Evolutionary conservation across 352 stramenopile species (phyloP).

Genomic region (Globisporangium alternatum): DNA sequence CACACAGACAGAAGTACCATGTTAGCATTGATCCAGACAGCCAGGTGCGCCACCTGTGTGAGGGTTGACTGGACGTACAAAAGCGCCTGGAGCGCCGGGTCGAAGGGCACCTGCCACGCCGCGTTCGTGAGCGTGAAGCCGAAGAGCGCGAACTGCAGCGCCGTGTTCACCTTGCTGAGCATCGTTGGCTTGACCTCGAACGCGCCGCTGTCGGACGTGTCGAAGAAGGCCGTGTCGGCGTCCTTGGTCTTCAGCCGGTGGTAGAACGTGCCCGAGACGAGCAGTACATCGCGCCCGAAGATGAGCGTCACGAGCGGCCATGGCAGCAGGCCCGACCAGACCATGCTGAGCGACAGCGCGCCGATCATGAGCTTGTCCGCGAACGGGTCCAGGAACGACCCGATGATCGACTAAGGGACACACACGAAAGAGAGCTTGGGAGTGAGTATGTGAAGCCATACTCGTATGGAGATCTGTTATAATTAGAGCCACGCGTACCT

Average conservation of each 20-base stretch:
- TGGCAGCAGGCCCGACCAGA: constrained; percentile 63
- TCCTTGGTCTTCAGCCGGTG: constrained; percentile 74
- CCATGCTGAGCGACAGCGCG: constrained; percentile 72
- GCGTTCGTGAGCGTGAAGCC: constrained; percentile 72
- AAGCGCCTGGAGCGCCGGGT: constrained; percentile 49
- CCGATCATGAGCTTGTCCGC: constrained; percentile 81
- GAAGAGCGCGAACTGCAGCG: constrained; percentile 72
- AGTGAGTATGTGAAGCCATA: neutral
- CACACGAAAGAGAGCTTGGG: neutral
- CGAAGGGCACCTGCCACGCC: constrained; percentile 61
- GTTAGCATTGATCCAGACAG: neutral
- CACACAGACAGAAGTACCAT: constrained; percentile 4
- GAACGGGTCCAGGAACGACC: constrained; percentile 80
- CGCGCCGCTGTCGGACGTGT: constrained; percentile 62
- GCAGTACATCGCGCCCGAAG: constrained; percentile 67
- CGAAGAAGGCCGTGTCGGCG: constrained; percentile 67
- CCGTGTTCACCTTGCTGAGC: constrained; percentile 81
- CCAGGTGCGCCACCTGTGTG: no score
- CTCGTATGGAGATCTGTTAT: no score
- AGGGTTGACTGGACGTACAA: constrained; percentile 44
- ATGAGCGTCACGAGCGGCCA: constrained; percentile 61
- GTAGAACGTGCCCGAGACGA: constrained; percentile 78
- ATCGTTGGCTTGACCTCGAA: constrained; percentile 73
- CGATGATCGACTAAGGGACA: constrained; percentile 53
- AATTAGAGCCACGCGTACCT: constrained; percentile 27